Evolutionary conservation across 306 rosid genomes (phyloP).

Genomic region (Dalbergia oliveri): DNA sequence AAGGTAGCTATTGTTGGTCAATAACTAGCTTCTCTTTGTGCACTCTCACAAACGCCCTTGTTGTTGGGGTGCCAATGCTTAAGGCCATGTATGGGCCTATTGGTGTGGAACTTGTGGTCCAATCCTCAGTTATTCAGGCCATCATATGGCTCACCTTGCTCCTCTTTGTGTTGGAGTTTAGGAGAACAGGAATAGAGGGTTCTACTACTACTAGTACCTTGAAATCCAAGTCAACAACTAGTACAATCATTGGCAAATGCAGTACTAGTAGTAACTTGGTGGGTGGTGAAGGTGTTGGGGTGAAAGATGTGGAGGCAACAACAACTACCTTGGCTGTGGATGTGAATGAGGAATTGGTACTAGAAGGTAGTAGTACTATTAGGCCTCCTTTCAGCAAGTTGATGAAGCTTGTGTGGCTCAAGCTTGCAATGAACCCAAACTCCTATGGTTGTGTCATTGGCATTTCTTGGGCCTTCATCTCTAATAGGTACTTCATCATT

Average conservation of each 20-base stretch:
- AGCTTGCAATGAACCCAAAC: slow-evolving; percentile 81
- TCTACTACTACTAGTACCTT: neutral
- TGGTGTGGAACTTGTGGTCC: slow-evolving; percentile 85
- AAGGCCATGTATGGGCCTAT: slow-evolving; percentile 80
- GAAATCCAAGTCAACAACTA: slow-evolving; percentile 10
- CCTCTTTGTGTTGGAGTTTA: slow-evolving; percentile 74
- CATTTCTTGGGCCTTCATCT: slow-evolving; percentile 79
- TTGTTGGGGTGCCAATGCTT: slow-evolving; percentile 83
- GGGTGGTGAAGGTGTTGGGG: slow-evolving; percentile 27
- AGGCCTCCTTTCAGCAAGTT: slow-evolving; percentile 61
- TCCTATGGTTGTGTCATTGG: slow-evolving; percentile 84
- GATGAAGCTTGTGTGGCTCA: slow-evolving; percentile 79
- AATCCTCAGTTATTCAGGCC: slow-evolving; percentile 79
- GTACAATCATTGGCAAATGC: neutral
- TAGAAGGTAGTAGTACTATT: neutral
- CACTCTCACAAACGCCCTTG: slow-evolving; percentile 78
- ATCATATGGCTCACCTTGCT: slow-evolving; percentile 87
- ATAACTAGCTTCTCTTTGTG: slow-evolving; percentile 87
- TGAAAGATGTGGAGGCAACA: slow-evolving; percentile 65
- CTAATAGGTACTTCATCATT: slow-evolving; percentile 64
- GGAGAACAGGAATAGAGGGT: slow-evolving; percentile 60
- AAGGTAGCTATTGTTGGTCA: slow-evolving; percentile 79
- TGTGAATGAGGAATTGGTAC: slow-evolving; percentile 4
- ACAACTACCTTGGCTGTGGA: neutral
- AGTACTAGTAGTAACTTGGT: neutral